Base-by-base conservation (phyloP, 2,329 filamentous ascomycete species). In the Colletotrichum theobromicola region DNA sequence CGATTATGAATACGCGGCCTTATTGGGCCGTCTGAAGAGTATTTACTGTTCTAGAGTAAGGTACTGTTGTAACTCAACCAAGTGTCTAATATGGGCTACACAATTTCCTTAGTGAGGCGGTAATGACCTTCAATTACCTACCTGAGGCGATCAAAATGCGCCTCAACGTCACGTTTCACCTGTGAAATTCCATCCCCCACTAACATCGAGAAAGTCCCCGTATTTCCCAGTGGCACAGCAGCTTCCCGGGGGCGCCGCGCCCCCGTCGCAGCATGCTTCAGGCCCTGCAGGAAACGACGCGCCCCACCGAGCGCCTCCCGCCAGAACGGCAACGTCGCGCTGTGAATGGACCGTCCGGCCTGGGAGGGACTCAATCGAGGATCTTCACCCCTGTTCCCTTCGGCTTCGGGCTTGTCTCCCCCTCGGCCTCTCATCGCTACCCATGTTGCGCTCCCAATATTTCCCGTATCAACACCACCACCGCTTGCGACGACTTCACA, bases 271-370 rank as follows among this genome's bases (percentile, higher is more conserved):
- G 60, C 24, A 26, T 30, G 32, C 32, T 42, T 28, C 60, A 32
- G 35, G 42, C 21, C 63, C 63, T 55, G 63, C 30, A 55, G 42
- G 18, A 16, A 53, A 35, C n/a, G 28, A 13, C 7, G 18, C 5
- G 24, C 24, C 53, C 71, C 71, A 65, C 67, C 5, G 7, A 5
- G 6, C 42, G 42, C 42, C 42, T 57, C 26, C 53, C 30, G 15
- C n/a, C 58, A 50, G 42, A 50, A 50, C 58, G 35, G 24, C 24
- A 55, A 26, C 26, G 30, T 37, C 42, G 50, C 58, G 53, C 46
- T 60, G 7, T 55, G 60, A 53, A 65, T 74, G 58, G 58, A 24
- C 18, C 32, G 35, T 24, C 60, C 34, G 34, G 46, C 15, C 28
- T 18, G 26, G 34, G 15, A 57, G 28, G 42, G 8, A 34, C 12